Evolutionary conservation across 306 rosid species (phyloP), one percentile per base, ranked within the genome.

Genomic region (Quercus variabilis): DNA sequence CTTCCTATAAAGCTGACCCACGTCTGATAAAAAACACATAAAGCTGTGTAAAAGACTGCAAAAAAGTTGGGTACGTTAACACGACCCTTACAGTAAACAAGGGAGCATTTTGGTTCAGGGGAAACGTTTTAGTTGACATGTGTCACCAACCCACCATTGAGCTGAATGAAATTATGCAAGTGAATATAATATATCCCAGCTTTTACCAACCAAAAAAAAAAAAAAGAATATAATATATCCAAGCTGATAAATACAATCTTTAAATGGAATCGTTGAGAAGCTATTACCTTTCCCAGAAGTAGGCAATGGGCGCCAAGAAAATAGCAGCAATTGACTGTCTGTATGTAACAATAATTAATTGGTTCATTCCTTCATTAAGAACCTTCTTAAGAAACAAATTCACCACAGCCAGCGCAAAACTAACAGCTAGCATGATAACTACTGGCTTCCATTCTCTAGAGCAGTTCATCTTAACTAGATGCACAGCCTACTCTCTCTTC

Each of bases 251-350:
- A 2, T 8, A 71, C n/a, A 3, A 46, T 15, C 30, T 11, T 60
- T 69, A 64, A 63, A 69, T 76, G 71, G 11, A 64, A 60, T 26
- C 54, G 60, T 55, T 6, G 38, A 51, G 70, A 54, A 74, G 51
- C 31, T 38, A 49, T 59, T 77, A 87, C 97, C 97, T 84, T 58
- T 90, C 97, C 89, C 86, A 81, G 67, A 92, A 83, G 67, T 59
- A 90, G 35, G 97, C 97, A 76, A 92, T 81, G 21, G 92, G 95
- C 14, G 89, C 77, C 90, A 94, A 82, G 84, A 92, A 90, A 79
- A 84, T 70, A 35, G 89, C 85, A 25, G 97, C 86, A 84, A 89
- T 76, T 19, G 78, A 20, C 77, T 92, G 97, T 63, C 99, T 73
- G 78, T 90, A 94, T 55, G 87, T 79, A 77, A 90, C 82, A 20